These are phyloP conservation scores for Pythium aquatile DNA, from an alignment of 352 stramenopile genomes.

Conservation along the genomic window DNA sequence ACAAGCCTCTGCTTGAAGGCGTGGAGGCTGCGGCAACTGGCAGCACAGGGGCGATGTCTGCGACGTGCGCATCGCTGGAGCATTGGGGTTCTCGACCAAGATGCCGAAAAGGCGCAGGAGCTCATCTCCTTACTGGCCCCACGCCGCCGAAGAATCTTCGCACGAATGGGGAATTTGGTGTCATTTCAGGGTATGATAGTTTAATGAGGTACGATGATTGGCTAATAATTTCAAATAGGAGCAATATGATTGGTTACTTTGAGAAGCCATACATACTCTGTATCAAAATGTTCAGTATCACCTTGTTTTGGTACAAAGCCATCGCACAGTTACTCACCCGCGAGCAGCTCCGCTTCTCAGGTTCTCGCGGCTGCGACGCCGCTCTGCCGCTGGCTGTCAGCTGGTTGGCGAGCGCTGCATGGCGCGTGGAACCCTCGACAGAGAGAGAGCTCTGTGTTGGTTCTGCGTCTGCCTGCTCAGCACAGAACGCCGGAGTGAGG, in stretches of 20 bases:
- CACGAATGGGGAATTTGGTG: not conserved
- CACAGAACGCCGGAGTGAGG: not conserved
- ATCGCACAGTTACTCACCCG: conserved; percentile 22
- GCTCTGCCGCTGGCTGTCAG: conserved; percentile 5
- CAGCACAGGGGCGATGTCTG: not conserved
- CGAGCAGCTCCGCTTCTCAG: conserved; percentile 14
- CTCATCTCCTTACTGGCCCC: conserved; percentile 1
- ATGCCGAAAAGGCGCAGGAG: not conserved
- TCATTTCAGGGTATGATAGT: not conserved
- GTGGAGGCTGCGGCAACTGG: not conserved
- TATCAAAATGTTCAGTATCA: not conserved
- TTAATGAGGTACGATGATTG: not conserved
- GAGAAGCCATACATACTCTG: not conserved
- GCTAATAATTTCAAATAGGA: not conserved
- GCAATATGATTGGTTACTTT: not conserved
- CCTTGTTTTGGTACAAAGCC: conserved; percentile 12
- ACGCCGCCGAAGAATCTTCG: not conserved
- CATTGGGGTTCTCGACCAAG: not conserved
- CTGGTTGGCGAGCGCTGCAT: not conserved
- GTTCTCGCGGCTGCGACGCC: conserved; percentile 14
- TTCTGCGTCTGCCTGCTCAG: conserved; percentile 7
- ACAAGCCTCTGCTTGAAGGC: not conserved
- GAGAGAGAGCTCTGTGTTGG: conserved; percentile 8
- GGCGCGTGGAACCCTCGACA: not conserved
- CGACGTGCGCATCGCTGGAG: not conserved